Evolutionary conservation across 352 stramenopile genomes (phyloP), one percentile per base, ranked within the genome.

Genomic region (Globisporangium yorkense): DNA sequence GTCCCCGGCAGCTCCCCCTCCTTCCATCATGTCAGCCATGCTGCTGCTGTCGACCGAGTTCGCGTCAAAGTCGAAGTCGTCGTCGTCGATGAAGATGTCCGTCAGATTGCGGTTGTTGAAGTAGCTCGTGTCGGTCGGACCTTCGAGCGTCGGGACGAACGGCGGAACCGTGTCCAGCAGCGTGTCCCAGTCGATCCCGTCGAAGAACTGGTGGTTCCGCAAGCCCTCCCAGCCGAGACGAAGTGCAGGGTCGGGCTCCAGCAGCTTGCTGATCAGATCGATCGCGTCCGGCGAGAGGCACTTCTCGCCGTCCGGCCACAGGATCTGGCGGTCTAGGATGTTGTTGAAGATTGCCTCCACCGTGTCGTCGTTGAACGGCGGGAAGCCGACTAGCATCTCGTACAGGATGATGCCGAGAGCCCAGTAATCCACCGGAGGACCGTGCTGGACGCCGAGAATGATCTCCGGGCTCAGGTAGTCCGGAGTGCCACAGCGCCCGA

Each of bases 391-490:
- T 33, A 96, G 68, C 81, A 96, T 93, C 57, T 94, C 85, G 67
- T 92, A 94, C 37, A 97, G 44, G 37, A 97, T 94, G n/a, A 97
- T 84, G n/a, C 89, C 89, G 8, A 96, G 73, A 4, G 84, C 85
- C 89, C 89, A 97, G 41, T 89, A 96, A 44, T 97, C 89, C 18
- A 94, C 88, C 6, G 83, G 74, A 3, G 83, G 80, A 2, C 81
- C 86, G 49, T 96, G 86, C 21, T 74, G 68, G 2, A 74, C 59
- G 3, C 80, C 70, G 6, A 86, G 68, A 51, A 97, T 82, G 65
- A 97, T 94, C 71, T 97, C 89, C 9, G 89, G 89, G 35, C 87
- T 90, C 48, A 96, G 56, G 49, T 97, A 96, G 55, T 96, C 87
- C 0, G 89, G 89, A 20, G 87, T 97, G 0, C 89, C 89, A 31